These are phyloP conservation scores for Hydrangea macrophylla DNA, from an alignment of 148 eudicot species.

Conservation along the genomic window DNA sequence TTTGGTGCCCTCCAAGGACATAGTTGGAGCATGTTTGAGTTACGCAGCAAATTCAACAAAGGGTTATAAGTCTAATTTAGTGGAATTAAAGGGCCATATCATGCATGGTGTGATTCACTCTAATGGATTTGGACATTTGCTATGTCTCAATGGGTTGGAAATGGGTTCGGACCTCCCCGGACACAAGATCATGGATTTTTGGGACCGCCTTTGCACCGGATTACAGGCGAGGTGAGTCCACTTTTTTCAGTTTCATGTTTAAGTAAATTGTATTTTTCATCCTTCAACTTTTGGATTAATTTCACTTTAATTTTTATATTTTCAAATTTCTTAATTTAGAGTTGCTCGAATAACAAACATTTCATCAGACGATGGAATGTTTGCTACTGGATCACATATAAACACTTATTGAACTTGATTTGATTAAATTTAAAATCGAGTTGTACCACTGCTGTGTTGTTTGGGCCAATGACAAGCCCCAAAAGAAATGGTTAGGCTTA, in stretches of 20 bases:
- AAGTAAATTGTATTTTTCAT: too few species aligned
- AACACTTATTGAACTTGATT: too few species aligned
- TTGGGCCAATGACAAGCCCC: too few species aligned
- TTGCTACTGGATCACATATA: too few species aligned
- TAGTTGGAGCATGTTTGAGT: constrained; percentile 54
- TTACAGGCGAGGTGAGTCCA: constrained; percentile 65
- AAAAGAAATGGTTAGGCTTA: too few species aligned
- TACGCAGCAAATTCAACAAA: constrained; percentile 27
- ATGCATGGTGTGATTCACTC: constrained; percentile 95
- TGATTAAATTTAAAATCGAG: too few species aligned
- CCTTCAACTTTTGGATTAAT: too few species aligned
- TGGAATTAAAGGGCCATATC: constrained; percentile 68
- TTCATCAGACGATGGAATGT: too few species aligned
- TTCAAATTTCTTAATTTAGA: too few species aligned
- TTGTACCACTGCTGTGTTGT: too few species aligned
- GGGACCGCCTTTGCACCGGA: constrained; percentile 82
- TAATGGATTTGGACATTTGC: constrained; percentile 97
- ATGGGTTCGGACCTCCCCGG: constrained; percentile 72
- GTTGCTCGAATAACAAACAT: too few species aligned
- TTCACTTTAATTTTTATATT: too few species aligned
- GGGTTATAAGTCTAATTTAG: constrained; percentile 42
- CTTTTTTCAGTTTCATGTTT: neutral
- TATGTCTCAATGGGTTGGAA: constrained; percentile 78
- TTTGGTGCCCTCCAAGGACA: constrained; percentile 77
- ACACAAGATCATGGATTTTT: constrained; percentile 81